Evolutionary conservation across 1,139 yeast species (phyloP).

Genomic region (Hyphopichia buzzinii): DNA sequence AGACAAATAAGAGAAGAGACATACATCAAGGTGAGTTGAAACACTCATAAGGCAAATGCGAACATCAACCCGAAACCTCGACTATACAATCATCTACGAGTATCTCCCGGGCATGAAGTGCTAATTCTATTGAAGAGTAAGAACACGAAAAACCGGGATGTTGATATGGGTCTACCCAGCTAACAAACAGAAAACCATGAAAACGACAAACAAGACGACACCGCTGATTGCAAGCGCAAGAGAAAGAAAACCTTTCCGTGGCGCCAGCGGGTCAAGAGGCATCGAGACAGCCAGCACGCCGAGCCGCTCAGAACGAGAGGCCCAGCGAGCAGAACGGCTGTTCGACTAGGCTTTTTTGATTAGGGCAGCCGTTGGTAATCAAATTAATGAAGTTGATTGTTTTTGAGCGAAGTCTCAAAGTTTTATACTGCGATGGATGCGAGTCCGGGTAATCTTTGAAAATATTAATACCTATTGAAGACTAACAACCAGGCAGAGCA

Average conservation of each 20-base stretch:
- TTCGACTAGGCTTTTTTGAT: slow-evolving; percentile 26
- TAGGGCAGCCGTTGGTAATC: slow-evolving; percentile 44
- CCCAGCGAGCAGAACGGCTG: slow-evolving; percentile 5
- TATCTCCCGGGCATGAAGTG: slow-evolving; percentile 58
- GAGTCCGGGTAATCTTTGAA: too few species aligned
- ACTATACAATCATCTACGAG: too few species aligned
- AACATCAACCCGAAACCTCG: too few species aligned
- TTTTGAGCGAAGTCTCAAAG: too few species aligned
- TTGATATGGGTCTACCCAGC: slow-evolving; percentile 41
- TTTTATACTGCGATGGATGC: too few species aligned
- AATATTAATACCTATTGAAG: too few species aligned
- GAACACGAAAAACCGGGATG: slow-evolving; percentile 51
- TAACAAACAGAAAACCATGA: slow-evolving; percentile 36
- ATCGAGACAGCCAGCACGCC: slow-evolving; percentile 4
- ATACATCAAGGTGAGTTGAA: too few species aligned
- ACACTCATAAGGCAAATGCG: too few species aligned
- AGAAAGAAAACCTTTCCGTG: slow-evolving; percentile 17
- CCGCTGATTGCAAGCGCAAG: slow-evolving; percentile 9
- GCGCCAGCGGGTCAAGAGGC: slow-evolving; percentile 10
- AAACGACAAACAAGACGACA: slow-evolving; percentile 27
- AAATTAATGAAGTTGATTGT: slow-evolving; percentile 30
- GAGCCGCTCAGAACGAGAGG: slow-evolving; percentile 9
- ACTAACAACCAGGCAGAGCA: too few species aligned
- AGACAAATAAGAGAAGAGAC: too few species aligned
- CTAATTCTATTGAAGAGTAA: slow-evolving; percentile 38